These are phyloP conservation scores for Cyberlindnera mrakii DNA, from an alignment of 805 yeast genomes.

Conservation along the genomic window DNA sequence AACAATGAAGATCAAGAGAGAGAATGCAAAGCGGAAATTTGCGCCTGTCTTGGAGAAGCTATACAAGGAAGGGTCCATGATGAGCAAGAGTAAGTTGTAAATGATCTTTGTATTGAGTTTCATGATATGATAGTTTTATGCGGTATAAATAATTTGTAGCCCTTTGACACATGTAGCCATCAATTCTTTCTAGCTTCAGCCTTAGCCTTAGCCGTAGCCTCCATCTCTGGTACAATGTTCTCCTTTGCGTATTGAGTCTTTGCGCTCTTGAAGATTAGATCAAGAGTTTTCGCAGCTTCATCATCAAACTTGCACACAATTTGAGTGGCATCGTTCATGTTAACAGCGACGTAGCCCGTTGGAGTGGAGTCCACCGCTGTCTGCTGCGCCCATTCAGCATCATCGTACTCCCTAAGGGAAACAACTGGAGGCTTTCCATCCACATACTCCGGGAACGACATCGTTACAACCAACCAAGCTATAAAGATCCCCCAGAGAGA, in stretches of 20 bases:
- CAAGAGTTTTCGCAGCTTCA: conserved; percentile 33
- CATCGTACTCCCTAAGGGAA: conserved; percentile 41
- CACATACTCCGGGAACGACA: conserved; percentile 35
- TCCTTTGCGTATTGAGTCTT: conserved; percentile 24
- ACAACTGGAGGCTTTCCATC: conserved; percentile 43
- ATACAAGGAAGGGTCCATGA: conserved; percentile 45
- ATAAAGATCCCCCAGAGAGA: background rate
- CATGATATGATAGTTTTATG: background rate
- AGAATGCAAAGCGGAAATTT: conserved; percentile 41
- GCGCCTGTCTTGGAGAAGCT: conserved; percentile 32
- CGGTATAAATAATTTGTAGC: background rate
- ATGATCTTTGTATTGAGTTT: background rate
- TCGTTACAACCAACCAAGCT: background rate
- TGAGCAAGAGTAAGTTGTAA: conserved; percentile 20
- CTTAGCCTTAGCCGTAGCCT: background rate
- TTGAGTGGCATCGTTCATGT: conserved; percentile 36
- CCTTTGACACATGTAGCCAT: background rate
- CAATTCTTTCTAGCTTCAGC: background rate
- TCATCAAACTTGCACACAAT: conserved; percentile 38
- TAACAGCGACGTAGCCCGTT: conserved; percentile 36
- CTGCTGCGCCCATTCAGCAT: conserved; percentile 44
- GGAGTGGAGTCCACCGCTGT: conserved; percentile 40
- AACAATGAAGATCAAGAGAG: conserved; percentile 52
- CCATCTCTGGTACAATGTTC: background rate
- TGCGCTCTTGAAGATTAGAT: conserved; percentile 42